These are phyloP conservation scores for Aspergillus avenaceus DNA, from an alignment of 495 filamentous ascomycete genomes.

Conservation along the genomic window DNA sequence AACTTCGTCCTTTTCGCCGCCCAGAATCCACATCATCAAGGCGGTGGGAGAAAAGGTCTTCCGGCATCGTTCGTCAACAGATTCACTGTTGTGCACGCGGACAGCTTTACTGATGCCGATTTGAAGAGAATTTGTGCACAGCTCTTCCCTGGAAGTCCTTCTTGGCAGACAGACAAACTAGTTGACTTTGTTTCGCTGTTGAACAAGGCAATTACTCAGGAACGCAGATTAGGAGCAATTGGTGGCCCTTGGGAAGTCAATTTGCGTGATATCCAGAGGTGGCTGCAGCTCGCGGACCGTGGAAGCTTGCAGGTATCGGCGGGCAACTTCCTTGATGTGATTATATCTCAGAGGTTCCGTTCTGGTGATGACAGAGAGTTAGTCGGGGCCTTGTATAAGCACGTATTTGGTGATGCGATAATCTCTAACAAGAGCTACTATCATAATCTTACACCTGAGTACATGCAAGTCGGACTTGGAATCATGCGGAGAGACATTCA, in stretches of 20 bases:
- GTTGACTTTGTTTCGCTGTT: constrained; percentile 79
- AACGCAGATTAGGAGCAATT: constrained; percentile 64
- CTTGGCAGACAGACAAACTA: constrained; percentile 52
- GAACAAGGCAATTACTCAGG: constrained; percentile 62
- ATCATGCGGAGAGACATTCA: constrained; percentile 56
- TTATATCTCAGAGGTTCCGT: constrained; percentile 87
- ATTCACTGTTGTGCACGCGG: constrained; percentile 96
- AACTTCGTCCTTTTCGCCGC: constrained; percentile 92
- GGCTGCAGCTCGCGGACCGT: constrained; percentile 67
- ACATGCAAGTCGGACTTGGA: constrained; percentile 78
- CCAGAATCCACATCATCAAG: constrained; percentile 97
- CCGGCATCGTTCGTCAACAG: constrained; percentile 96
- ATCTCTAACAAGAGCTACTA: constrained; percentile 42
- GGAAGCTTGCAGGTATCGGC: constrained; percentile 47
- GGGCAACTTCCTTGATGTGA: constrained; percentile 71
- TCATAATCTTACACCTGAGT: constrained; percentile 63
- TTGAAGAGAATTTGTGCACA: constrained; percentile 74
- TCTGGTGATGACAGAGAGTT: constrained; percentile 58
- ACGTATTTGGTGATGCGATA: constrained; percentile 42
- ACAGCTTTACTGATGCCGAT: constrained; percentile 78
- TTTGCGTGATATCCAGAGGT: constrained; percentile 83
- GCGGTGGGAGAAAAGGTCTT: constrained; percentile 90
- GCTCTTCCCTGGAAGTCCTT: constrained; percentile 61
- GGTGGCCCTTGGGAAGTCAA: constrained; percentile 98
- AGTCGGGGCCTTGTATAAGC: constrained; percentile 60